These are phyloP conservation scores for Fremontodendron californicum DNA, from an alignment of 345 rosid genomes.

Conservation along the genomic window DNA sequence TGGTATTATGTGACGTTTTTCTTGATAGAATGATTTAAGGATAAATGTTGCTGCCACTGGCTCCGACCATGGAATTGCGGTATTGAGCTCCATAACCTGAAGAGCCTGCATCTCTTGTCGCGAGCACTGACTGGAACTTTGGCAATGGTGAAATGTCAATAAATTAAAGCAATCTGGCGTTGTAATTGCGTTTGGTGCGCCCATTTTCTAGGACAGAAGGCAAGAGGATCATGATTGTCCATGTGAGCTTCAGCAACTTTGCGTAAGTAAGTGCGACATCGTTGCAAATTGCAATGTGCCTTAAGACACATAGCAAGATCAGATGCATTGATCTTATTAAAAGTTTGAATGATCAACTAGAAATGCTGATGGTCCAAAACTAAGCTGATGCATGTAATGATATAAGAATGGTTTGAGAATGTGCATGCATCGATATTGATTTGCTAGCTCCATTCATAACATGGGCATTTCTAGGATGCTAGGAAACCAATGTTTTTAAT, in stretches of 20 bases:
- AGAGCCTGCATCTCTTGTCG: slow-evolving; percentile 25
- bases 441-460: slow-evolving; percentile 3
- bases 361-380: slow-evolving; percentile 18
- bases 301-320: slow-evolving; percentile 16
- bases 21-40: slow-evolving; percentile 27
- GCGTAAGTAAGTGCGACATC: slow-evolving; percentile 22
- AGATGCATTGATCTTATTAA: slow-evolving; percentile 27
- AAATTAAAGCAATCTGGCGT: slow-evolving; percentile 30
- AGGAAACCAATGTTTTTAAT: not conserved
- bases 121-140: slow-evolving; percentile 26
- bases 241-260: slow-evolving; percentile 41
- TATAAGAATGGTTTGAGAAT: not conserved
- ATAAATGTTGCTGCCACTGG: slow-evolving; percentile 39
- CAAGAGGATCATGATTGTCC: slow-evolving; percentile 37
- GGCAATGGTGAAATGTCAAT: slow-evolving; percentile 34
- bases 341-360: slow-evolving; percentile 1
- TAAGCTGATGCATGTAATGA: slow-evolving; percentile 14
- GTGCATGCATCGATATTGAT: not conserved
- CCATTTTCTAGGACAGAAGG: slow-evolving; percentile 43
- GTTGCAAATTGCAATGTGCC: slow-evolving; percentile 24
- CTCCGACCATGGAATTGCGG: slow-evolving; percentile 56
- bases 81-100: slow-evolving; percentile 45
- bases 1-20: slow-evolving; percentile 25
- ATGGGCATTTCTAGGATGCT: not conserved
- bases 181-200: slow-evolving; percentile 34